phyloP scores from a whole-genome alignment of 768 basidiomycete species.

The Sarcodon aspratus region DNA sequence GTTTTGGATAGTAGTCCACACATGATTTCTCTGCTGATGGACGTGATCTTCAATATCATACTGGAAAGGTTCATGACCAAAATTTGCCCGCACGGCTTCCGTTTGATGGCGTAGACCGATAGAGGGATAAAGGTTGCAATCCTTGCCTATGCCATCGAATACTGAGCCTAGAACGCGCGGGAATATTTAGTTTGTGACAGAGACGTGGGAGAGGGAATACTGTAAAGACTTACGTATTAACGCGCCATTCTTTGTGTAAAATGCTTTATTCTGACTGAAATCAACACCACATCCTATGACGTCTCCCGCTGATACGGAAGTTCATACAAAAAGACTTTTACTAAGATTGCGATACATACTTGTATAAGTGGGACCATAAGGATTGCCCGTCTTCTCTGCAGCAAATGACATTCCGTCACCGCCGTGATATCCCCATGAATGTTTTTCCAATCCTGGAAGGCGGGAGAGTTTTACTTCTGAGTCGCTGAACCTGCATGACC shows the following conservation, averaged over 20 bases:
- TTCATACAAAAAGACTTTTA: not conserved
- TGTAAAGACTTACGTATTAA: conserved; percentile 39
- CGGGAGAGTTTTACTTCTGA: conserved; percentile 55
- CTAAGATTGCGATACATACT: conserved; percentile 33
- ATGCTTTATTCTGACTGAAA: conserved; percentile 67
- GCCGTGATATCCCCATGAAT: conserved; percentile 91
- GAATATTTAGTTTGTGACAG: not conserved
- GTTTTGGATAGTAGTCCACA: conserved; percentile 58
- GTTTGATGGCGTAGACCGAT: conserved; percentile 74
- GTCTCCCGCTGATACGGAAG: conserved; percentile 55
- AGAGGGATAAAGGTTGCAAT: conserved; percentile 68
- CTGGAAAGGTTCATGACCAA: conserved; percentile 76
- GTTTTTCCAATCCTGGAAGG: conserved; percentile 77
- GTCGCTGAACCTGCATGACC: conserved; percentile 46
- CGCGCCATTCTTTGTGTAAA: conserved; percentile 84
- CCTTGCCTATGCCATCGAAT: conserved; percentile 62
- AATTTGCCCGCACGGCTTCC: conserved; percentile 79
- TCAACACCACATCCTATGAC: conserved; percentile 89
- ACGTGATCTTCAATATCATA: conserved; percentile 88
- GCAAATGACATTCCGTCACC: conserved; percentile 77
- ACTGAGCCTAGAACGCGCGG: conserved; percentile 35
- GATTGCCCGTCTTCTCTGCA: conserved; percentile 55
- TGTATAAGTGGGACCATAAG: conserved; percentile 73
- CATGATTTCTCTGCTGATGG: conserved; percentile 50
- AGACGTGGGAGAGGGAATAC: conserved; percentile 2